Conservation (phyloP, 805 yeast species). For the Starmerella apicola region DNA sequence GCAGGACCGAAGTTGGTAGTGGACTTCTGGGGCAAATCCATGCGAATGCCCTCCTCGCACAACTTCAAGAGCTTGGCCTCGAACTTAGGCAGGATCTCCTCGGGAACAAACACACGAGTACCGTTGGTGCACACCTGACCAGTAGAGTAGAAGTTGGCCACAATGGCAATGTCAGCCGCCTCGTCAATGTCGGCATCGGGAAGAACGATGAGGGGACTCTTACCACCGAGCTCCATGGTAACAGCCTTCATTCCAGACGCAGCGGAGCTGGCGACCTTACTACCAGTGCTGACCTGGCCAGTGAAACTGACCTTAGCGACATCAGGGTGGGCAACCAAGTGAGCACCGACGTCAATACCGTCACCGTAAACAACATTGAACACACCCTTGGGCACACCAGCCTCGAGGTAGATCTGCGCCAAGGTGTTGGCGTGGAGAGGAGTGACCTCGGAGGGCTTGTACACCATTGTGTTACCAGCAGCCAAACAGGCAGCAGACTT, state of each 20-base stretch:
- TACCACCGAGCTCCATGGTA: constrained; percentile 87
- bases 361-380: constrained; percentile 56
- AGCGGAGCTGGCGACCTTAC: constrained; percentile 60
- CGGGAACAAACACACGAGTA: constrained; percentile 78
- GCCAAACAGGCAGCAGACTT: constrained; percentile 69
- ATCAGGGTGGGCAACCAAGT: constrained; percentile 43
- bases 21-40: constrained; percentile 67
- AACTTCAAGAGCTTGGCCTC: constrained; percentile 42
- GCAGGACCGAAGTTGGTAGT: constrained; percentile 77
- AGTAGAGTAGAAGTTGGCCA: constrained; percentile 76
- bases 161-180: constrained; percentile 57
- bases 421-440: constrained; percentile 54
- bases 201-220: constrained; percentile 77
- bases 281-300: constrained; percentile 84
- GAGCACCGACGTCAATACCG: constrained; percentile 54
- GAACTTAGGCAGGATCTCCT: constrained; percentile 59
- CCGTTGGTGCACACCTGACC: constrained; percentile 94
- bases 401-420: constrained; percentile 44
- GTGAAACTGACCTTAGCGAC: constrained; percentile 83
- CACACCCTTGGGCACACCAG: constrained; percentile 66
- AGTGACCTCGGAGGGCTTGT: constrained; percentile 62
- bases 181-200: constrained; percentile 67
- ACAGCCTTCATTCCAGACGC: constrained; percentile 62
- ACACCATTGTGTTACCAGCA: constrained; percentile 59
- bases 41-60: constrained; percentile 43